A percentile compares a stretch with the other conserved stretches of the same genome.
Evolutionary conservation across 2,329 filamentous ascomycete species (phyloP).

Genomic region (Drechslerella dactyloides): DNA sequence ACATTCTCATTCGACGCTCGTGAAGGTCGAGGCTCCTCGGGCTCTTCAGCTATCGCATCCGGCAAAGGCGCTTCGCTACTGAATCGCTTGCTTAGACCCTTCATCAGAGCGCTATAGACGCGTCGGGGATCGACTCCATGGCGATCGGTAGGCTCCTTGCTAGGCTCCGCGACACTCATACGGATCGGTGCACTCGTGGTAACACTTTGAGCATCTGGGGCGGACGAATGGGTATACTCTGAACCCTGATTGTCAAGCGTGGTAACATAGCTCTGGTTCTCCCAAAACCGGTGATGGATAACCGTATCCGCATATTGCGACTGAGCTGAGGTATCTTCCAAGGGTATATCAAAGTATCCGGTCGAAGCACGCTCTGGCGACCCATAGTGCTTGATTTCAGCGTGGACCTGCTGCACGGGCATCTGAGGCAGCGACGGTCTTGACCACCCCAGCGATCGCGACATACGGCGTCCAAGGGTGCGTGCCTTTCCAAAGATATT

Average conservation of each 20-base stretch:
- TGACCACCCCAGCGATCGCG: conserved; percentile 20
- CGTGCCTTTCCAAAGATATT: conserved; percentile 36
- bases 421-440: conserved; percentile 5
- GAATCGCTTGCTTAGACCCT: conserved; percentile 25
- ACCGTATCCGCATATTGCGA: conserved; percentile 37
- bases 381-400: conserved; percentile 38
- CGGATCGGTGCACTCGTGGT: conserved; percentile 8
- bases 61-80: neutral
- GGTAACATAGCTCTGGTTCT: conserved; percentile 39
- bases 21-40: conserved; percentile 11
- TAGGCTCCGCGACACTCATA: conserved; percentile 11
- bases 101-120: conserved; percentile 44
- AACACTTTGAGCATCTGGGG: conserved; percentile 9
- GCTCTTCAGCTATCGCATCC: conserved; percentile 29
- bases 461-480: conserved; percentile 28
- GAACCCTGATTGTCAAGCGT: conserved; percentile 41
- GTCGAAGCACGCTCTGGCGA: conserved; percentile 7
- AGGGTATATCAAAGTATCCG: conserved; percentile 17
- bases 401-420: conserved; percentile 39
- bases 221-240: conserved; percentile 22
- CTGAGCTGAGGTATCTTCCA: conserved; percentile 24
- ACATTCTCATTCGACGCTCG: conserved; percentile 31
- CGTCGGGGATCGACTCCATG: conserved; percentile 30
- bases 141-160: conserved; percentile 13
- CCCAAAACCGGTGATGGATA: conserved; percentile 36